A percentile compares a stretch with the other conserved stretches of the same genome.
Conservation (phyloP, 345 rosid species). For the Lumnitzera racemosa region DNA sequence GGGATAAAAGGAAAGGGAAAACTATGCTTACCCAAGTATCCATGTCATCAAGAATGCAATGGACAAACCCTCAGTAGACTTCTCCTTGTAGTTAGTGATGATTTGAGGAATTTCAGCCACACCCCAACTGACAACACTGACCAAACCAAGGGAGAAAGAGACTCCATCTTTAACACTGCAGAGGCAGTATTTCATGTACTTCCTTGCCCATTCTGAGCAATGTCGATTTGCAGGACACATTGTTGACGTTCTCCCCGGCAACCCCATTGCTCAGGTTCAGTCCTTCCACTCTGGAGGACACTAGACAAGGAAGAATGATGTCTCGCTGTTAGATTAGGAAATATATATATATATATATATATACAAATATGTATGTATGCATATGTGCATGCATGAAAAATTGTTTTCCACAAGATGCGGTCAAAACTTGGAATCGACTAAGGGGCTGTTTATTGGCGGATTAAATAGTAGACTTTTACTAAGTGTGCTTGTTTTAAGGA, state of each 20-base stretch:
- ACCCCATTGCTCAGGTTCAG: background rate
- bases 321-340: too few relatives aligned
- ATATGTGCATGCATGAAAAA: too few relatives aligned
- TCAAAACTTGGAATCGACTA: too few relatives aligned
- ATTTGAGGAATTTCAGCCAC: conserved; percentile 83
- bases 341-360: too few relatives aligned
- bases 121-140: conserved; percentile 75
- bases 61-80: conserved; percentile 76
- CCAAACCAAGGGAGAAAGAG: conserved; percentile 49
- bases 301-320: too few relatives aligned
- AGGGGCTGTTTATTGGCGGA: too few relatives aligned
- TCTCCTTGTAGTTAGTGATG: conserved; percentile 55
- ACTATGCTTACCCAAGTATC: conserved; percentile 54
- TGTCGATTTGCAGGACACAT: conserved; percentile 23
- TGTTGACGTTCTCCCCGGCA: background rate
- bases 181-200: conserved; percentile 35
- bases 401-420: too few relatives aligned
- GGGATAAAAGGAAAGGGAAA: background rate
- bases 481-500: too few relatives aligned
- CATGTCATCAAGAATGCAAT: conserved; percentile 68
- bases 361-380: too few relatives aligned
- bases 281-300: too few relatives aligned
- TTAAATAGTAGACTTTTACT: too few relatives aligned
- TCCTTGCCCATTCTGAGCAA: conserved; percentile 47
- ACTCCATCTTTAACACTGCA: conserved; percentile 41